Percentiles rank a stretch among this genome's conserved stretches.
Evolutionary conservation across 768 basidiomycete species (phyloP).

Genomic region (Mrakia blollopis): DNA sequence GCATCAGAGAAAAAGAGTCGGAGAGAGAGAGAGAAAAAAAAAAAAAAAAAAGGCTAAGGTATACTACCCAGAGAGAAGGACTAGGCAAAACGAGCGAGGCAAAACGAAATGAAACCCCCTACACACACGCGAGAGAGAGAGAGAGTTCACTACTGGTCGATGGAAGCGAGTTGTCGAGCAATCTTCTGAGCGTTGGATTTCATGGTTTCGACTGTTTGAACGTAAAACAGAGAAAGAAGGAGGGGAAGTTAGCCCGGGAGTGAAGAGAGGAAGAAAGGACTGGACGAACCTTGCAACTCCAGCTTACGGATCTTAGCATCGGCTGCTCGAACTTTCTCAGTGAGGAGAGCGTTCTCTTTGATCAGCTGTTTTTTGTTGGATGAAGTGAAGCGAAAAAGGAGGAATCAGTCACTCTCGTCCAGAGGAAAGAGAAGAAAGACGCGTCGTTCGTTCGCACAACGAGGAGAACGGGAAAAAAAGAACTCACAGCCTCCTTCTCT

Average conservation of each 20-base stretch:
- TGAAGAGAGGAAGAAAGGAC: not conserved
- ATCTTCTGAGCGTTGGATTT: slow-evolving; percentile 31
- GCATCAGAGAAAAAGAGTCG: too few species aligned
- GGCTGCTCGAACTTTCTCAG: slow-evolving; percentile 67
- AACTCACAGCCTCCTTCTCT: not conserved
- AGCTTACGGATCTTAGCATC: slow-evolving; percentile 74
- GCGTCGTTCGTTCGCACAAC: not conserved
- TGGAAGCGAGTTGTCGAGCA: slow-evolving; percentile 12
- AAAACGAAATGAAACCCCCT: too few species aligned
- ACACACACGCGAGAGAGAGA: too few species aligned
- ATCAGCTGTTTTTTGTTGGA: not conserved
- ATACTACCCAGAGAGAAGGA: too few species aligned
- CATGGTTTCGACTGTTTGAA: slow-evolving; percentile 29
- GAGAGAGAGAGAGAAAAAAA: too few species aligned
- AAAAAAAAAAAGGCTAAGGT: too few species aligned
- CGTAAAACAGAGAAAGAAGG: not conserved
- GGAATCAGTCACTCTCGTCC: not conserved
- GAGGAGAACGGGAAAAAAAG: not conserved
- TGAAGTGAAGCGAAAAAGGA: not conserved
- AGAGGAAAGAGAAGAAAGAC: too few species aligned
- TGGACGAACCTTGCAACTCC: slow-evolving; percentile 50
- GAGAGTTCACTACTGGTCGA: too few species aligned
- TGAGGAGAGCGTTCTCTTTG: slow-evolving; percentile 61
- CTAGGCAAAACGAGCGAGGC: too few species aligned
- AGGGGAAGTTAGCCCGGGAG: not conserved